Evolutionary conservation across 345 rosid species (phyloP).

Genomic region (Populus nigra): DNA sequence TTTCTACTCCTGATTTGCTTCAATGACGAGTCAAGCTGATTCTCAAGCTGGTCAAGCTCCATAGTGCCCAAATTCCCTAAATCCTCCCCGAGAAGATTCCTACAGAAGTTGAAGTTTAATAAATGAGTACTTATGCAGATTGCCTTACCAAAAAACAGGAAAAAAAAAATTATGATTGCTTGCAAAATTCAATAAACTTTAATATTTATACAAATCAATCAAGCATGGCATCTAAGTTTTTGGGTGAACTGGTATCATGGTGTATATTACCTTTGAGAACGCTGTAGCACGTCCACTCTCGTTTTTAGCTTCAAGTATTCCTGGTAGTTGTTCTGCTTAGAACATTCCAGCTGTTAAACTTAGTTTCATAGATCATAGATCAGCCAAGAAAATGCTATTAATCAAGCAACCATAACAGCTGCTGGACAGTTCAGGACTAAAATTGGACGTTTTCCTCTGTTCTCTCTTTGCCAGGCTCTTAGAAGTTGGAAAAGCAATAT

Average conservation of each 20-base stretch:
- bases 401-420: no score
- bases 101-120: slow-evolving; percentile 9
- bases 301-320: slow-evolving; percentile 66
- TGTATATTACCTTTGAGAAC: slow-evolving; percentile 55
- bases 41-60: slow-evolving; percentile 50
- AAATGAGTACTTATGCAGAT: no score
- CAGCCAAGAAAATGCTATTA: background rate
- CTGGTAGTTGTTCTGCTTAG: slow-evolving; percentile 53
- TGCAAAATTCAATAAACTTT: no score
- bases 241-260: no score
- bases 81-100: slow-evolving; percentile 54
- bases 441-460: no score
- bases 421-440: no score
- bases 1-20: slow-evolving; percentile 43
- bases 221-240: no score
- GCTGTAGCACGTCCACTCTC: slow-evolving; percentile 57
- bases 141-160: no score
- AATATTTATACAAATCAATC: no score
- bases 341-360: background rate
- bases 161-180: no score
- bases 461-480: no score
- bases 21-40: slow-evolving; percentile 43
- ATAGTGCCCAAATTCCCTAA: slow-evolving; percentile 33
- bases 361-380: background rate
- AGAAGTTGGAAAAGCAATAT: no score